Conservation (phyloP, 2,329 filamentous ascomycete species). For the Fusarium sp. region DNA sequence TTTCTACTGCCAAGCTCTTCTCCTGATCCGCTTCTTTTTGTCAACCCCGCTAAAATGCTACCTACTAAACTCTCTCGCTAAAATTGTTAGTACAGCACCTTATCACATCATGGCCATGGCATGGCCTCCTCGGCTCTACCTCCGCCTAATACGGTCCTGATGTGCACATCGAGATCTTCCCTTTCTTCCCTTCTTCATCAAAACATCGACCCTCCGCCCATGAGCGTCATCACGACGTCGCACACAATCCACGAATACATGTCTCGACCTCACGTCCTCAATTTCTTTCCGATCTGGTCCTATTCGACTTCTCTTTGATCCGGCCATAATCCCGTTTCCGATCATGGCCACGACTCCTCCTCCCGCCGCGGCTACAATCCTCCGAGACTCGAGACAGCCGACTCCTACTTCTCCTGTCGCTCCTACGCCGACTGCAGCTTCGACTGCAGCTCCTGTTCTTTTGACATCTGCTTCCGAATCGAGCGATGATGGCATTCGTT, state of each 20-base stretch:
- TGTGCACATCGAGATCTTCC: constrained; percentile 38
- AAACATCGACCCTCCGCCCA: constrained; percentile 12
- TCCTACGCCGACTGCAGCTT: constrained; percentile 2
- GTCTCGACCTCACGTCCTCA: constrained; percentile 19
- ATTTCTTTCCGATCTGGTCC: constrained; percentile 14
- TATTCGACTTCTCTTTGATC: constrained; percentile 10
- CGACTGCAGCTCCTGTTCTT: constrained; percentile 12
- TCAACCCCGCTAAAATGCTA: constrained; percentile 38
- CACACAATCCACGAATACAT: constrained; percentile 27
- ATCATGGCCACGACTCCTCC: constrained; percentile 42
- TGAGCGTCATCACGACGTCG: constrained; percentile 39
- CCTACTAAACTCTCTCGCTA: constrained; percentile 17
- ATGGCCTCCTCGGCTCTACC: constrained; percentile 16
- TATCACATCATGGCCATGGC: constrained; percentile 29
- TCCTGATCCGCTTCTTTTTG: constrained; percentile 38
- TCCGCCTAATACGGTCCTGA: constrained; percentile 27
- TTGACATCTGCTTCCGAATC: constrained; percentile 49
- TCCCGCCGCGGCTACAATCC: constrained; percentile 11
- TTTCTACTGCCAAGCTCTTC: constrained; percentile 1
- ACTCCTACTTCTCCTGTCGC: constrained; percentile 26
- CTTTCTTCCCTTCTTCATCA: constrained; percentile 16
- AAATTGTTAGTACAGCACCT: constrained; percentile 30
- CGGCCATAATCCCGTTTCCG: constrained; percentile 7
- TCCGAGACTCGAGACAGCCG: constrained; percentile 22
- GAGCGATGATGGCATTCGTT: constrained; percentile 51